phyloP scores from a whole-genome alignment of 768 basidiomycete genomes.

The Scleroderma citrinum region DNA sequence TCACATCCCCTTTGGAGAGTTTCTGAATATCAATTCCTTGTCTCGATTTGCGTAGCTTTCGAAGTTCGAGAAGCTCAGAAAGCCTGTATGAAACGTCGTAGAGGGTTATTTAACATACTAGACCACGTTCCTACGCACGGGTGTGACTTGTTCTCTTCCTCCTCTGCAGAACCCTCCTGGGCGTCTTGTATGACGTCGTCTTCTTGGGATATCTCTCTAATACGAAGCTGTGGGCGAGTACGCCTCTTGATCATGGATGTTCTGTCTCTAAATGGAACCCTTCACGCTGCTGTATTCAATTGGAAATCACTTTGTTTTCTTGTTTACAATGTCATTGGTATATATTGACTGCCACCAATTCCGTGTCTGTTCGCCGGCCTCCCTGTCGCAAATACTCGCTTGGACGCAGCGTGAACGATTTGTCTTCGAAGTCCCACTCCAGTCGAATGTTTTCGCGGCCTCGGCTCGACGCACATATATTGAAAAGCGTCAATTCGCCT shows the following conservation, averaged over 20 bases:
- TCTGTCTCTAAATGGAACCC: slow-evolving; percentile 13
- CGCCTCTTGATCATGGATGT: slow-evolving; percentile 68
- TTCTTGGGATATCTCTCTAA: slow-evolving; percentile 46
- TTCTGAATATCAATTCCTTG: slow-evolving; percentile 84
- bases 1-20: slow-evolving; percentile 77
- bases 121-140: slow-evolving; percentile 39
- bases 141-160: slow-evolving; percentile 35
- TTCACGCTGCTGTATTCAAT: too few species aligned
- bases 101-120: neutral
- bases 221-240: slow-evolving; percentile 53
- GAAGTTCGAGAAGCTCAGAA: slow-evolving; percentile 78
- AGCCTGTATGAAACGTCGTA: slow-evolving; percentile 38
- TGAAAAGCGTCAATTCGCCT: too few species aligned
- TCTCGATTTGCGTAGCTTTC: slow-evolving; percentile 65
- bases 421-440: too few species aligned
- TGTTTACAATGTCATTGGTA: too few species aligned
- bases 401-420: too few species aligned
- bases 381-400: too few species aligned
- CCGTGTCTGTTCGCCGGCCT: too few species aligned
- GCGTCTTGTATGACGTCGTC: slow-evolving; percentile 8
- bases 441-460: too few species aligned
- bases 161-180: slow-evolving; percentile 22
- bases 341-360: too few species aligned
- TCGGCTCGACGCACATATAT: too few species aligned
- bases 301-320: too few species aligned